phyloP scores from a whole-genome alignment of 1,284 basidiomycete genomes.

The Tylopilus sp. region DNA sequence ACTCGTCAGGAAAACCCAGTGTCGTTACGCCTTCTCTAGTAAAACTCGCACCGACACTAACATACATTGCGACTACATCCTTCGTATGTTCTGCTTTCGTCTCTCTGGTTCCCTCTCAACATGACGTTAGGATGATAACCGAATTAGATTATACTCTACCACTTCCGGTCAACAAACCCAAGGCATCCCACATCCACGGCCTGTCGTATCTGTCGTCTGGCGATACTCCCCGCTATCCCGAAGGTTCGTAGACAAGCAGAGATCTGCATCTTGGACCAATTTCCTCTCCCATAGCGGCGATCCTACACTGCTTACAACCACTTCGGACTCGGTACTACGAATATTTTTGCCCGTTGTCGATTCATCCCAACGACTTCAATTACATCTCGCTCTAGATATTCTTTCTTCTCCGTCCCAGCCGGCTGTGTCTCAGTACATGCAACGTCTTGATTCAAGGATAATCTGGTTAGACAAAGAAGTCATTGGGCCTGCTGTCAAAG shows the following conservation, averaged over 20 bases:
- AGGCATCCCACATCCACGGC: slow-evolving; percentile 63
- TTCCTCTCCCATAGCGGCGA: slow-evolving; percentile 54
- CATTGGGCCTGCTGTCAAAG: slow-evolving; percentile 50
- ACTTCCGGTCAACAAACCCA: slow-evolving; percentile 69
- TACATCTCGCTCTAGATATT: slow-evolving; percentile 74
- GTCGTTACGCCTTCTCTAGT: slow-evolving; percentile 49
- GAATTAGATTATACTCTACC: slow-evolving; percentile 66
- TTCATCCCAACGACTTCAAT: slow-evolving; percentile 79
- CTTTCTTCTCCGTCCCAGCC: slow-evolving; percentile 51
- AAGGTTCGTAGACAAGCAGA: slow-evolving; percentile 46
- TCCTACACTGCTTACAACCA: slow-evolving; percentile 74
- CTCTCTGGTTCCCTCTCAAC: slow-evolving; percentile 8
- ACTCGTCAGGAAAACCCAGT: slow-evolving; percentile 34
- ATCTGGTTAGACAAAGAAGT: slow-evolving; percentile 65
- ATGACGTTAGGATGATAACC: slow-evolving; percentile 50
- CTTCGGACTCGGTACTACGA: slow-evolving; percentile 72
- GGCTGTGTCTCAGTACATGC: slow-evolving; percentile 10
- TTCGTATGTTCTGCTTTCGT: slow-evolving; percentile 42
- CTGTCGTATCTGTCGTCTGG: slow-evolving; percentile 66
- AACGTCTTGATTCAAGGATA: slow-evolving; percentile 46
- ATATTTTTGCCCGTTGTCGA: slow-evolving; percentile 89
- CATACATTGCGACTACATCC: slow-evolving; percentile 67
- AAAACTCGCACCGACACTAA: slow-evolving; percentile 71
- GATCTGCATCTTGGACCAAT: slow-evolving; percentile 9
- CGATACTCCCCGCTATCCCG: slow-evolving; percentile 62